Evolutionary conservation across 1,284 basidiomycete genomes (phyloP).

Genomic region (Malassezia obtusa): DNA sequence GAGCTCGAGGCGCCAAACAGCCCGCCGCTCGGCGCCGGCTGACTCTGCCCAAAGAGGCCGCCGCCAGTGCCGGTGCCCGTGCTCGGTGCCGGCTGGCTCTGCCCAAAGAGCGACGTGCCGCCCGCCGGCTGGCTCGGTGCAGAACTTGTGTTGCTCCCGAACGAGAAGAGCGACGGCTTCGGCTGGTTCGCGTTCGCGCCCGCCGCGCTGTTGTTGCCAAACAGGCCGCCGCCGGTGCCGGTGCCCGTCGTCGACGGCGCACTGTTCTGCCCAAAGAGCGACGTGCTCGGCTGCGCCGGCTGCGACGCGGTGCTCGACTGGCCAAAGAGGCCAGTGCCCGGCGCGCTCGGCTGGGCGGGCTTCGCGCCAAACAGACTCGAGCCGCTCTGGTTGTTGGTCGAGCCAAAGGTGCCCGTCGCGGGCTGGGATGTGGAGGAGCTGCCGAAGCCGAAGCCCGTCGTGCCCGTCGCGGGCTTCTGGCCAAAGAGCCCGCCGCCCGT

Average conservation of each 20-base stretch:
- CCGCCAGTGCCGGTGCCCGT: conserved; percentile 22
- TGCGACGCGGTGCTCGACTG: conserved; percentile 8
- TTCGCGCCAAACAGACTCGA: conserved; percentile 40
- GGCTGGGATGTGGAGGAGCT: conserved; percentile 1
- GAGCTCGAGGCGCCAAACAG: conserved; percentile 23
- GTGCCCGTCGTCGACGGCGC: conserved; percentile 23
- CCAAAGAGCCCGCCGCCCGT: conserved; percentile 43
- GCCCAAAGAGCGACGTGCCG: conserved; percentile 48
- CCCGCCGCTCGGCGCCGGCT: conserved; percentile 19
- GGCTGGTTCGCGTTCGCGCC: background rate
- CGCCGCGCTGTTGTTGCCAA: conserved; percentile 30
- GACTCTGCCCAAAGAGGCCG: conserved; percentile 49
- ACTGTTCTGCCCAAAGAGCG: conserved; percentile 42
- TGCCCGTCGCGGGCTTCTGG: conserved; percentile 26
- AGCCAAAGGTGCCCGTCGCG: conserved; percentile 22
- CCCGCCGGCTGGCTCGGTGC: conserved; percentile 23
- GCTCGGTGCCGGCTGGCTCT: conserved; percentile 3
- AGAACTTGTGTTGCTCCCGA: conserved; percentile 23
- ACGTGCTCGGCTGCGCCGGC: conserved; percentile 22
- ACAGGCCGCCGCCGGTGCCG: conserved; percentile 26
- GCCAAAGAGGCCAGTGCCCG: conserved; percentile 48
- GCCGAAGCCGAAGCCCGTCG: conserved; percentile 18
- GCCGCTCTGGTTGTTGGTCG: background rate
- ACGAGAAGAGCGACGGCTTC: conserved; percentile 23
- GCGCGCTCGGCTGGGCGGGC: conserved; percentile 33